Evolutionary conservation across 2,329 filamentous ascomycete genomes (phyloP).

Genomic region (Curvularia sp.): DNA sequence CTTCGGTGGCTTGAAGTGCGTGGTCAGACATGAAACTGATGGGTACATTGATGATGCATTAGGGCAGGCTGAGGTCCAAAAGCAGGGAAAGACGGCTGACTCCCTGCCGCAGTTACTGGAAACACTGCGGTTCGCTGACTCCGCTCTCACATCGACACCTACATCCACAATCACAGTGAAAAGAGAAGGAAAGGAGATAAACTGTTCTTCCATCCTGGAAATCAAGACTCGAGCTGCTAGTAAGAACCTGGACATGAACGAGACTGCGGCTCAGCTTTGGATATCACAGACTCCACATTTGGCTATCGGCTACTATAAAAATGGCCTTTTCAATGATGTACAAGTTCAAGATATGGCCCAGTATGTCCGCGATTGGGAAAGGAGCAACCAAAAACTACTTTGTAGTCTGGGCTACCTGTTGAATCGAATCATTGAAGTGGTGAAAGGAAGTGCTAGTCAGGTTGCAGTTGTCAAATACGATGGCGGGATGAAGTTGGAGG

Average conservation of each 20-base stretch:
- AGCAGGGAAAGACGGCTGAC: conserved; percentile 20
- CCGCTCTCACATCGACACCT: too few relatives aligned
- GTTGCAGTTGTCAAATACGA: conserved; percentile 16
- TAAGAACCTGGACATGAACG: conserved; percentile 43
- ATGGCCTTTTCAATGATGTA: conserved; percentile 44
- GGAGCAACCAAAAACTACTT: conserved; percentile 18
- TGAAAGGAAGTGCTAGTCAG: conserved; percentile 14
- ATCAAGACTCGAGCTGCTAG: conserved; percentile 54
- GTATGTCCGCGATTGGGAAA: conserved; percentile 18
- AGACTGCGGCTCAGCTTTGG: conserved; percentile 56
- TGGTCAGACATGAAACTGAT: conserved; percentile 57
- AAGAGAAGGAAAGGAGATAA: conserved; percentile 20
- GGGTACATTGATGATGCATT: conserved; percentile 45
- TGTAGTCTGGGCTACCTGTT: conserved; percentile 17
- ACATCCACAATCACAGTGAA: conserved; percentile 43
- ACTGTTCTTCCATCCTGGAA: conserved; percentile 49
- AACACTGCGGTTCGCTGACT: conserved; percentile 4
- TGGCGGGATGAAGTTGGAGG: conserved; percentile 9
- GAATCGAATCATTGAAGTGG: conserved; percentile 17
- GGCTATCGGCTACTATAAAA: conserved; percentile 53
- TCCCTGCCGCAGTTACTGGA: conserved; percentile 32
- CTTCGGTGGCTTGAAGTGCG: conserved; percentile 52
- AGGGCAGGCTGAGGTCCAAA: conserved; percentile 8
- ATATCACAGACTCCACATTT: conserved; percentile 57
- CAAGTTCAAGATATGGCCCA: conserved; percentile 15